These are phyloP conservation scores for Fusarium domesticum DNA, from an alignment of 2,329 filamentous ascomycete species.

Conservation along the genomic window DNA sequence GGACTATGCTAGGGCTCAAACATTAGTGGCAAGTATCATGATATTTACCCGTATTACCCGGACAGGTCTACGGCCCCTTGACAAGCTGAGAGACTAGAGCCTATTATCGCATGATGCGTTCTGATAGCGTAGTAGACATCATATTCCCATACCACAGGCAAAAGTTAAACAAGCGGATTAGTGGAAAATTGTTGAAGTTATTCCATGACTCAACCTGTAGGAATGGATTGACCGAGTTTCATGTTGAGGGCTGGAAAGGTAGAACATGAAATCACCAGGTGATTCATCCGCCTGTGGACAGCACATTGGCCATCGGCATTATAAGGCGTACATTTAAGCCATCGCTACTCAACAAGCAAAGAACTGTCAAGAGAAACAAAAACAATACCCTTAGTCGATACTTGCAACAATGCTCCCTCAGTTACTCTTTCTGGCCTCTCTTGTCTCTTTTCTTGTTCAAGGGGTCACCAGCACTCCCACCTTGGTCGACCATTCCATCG, in stretches of 20 bases:
- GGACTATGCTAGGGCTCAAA: not conserved
- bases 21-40: not conserved
- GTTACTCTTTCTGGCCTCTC: not conserved
- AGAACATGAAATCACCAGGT: too few species aligned
- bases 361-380: not conserved
- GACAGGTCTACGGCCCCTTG: not conserved
- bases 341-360: not conserved
- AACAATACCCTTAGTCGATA: too few species aligned
- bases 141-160: too few species aligned
- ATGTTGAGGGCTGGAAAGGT: not conserved
- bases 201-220: not conserved
- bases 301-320: too few species aligned
- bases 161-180: not conserved
- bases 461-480: not conserved
- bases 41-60: not conserved
- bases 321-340: too few species aligned
- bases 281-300: too few species aligned
- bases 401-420: not conserved
- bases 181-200: not conserved
- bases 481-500: not conserved
- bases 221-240: not conserved
- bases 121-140: not conserved
- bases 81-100: not conserved
- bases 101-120: not conserved
- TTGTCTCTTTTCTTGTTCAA: not conserved